Evolutionary conservation across 805 yeast species (phyloP).

Genomic region (Tetrapisispora namnaoensis): DNA sequence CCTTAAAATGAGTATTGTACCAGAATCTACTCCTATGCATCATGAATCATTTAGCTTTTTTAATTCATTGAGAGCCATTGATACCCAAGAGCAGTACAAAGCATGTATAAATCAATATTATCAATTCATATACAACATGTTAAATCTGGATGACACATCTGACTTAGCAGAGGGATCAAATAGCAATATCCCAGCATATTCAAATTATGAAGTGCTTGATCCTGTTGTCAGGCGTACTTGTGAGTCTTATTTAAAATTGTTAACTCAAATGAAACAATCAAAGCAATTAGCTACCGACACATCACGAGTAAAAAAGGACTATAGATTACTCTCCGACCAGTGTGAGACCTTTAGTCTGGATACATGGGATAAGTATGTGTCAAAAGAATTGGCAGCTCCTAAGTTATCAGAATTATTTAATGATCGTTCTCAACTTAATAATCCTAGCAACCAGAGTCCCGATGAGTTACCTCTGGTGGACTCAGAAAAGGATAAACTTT

Average conservation of each 20-base stretch:
- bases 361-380: slow-evolving; percentile 16
- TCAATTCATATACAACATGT: background rate
- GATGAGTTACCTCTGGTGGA: background rate
- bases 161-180: background rate
- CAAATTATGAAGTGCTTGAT: background rate
- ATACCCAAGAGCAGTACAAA: background rate
- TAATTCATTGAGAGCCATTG: background rate
- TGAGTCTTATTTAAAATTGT: background rate
- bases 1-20: background rate
- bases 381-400: slow-evolving; percentile 11
- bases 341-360: slow-evolving; percentile 11
- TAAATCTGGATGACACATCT: background rate
- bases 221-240: background rate
- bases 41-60: background rate
- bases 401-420: slow-evolving; percentile 7
- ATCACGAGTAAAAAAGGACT: slow-evolving; percentile 8
- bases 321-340: slow-evolving; percentile 8
- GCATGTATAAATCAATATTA: background rate
- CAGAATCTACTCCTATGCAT: slow-evolving; percentile 1
- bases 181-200: background rate
- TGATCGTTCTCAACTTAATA: background rate
- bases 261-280: slow-evolving; percentile 3
- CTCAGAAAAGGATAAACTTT: slow-evolving; percentile 7
- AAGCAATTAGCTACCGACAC: slow-evolving; percentile 2
- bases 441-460: background rate